phyloP scores from a whole-genome alignment of 495 filamentous ascomycete genomes.

The Aspergillus mulundensis region DNA sequence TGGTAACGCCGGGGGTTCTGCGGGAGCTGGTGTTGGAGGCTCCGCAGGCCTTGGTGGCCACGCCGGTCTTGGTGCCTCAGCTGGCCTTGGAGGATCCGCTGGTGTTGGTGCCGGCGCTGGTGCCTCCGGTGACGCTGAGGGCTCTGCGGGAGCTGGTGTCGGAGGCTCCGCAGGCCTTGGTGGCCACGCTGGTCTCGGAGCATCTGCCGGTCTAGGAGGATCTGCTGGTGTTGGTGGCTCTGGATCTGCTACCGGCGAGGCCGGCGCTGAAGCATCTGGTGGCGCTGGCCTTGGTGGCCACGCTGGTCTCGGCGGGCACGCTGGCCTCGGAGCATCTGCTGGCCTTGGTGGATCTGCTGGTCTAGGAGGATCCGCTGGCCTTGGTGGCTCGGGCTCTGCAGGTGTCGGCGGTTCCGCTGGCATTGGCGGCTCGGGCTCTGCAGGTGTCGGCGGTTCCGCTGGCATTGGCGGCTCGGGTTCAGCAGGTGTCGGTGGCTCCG shows the following conservation, averaged over 20 bases:
- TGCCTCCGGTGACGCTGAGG: background rate
- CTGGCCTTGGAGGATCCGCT: background rate
- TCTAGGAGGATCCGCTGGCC: background rate
- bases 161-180: no score
- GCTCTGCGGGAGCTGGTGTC: no score
- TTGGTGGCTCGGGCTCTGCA: background rate
- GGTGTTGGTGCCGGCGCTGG: background rate
- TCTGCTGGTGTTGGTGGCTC: background rate
- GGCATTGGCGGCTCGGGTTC: background rate
- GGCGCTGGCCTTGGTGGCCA: background rate
- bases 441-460: background rate
- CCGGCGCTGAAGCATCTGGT: conserved; percentile 14
- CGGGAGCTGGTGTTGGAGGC: no score
- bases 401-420: background rate
- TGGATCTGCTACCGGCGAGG: background rate
- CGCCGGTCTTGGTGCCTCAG: background rate
- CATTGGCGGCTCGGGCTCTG: background rate
- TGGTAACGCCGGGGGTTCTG: background rate
- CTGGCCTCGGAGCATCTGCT: no score
- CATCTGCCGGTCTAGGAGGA: background rate
- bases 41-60: background rate
- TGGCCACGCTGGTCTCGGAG: background rate
- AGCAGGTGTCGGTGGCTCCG: background rate
- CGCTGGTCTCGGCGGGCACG: background rate
- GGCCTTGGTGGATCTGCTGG: background rate